phyloP scores from a whole-genome alignment of 176 grass and related monocot species.

The Aegilops speltoides region DNA sequence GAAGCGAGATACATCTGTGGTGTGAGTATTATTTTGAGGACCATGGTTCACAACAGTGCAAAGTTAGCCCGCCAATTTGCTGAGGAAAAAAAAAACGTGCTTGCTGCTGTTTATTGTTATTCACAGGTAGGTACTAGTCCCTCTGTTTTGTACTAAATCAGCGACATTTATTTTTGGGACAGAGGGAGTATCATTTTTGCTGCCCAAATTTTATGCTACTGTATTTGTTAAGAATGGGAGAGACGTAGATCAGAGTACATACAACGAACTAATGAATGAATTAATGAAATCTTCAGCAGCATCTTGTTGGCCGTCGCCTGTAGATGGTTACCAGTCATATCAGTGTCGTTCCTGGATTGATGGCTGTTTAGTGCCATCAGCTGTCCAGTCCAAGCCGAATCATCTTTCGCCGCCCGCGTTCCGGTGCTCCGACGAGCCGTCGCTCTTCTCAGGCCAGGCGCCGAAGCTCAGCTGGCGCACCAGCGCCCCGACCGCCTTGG shows the following conservation, averaged over 20 bases:
- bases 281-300: neutral
- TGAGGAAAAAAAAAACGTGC: neutral
- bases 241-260: neutral
- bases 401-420: neutral
- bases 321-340: neutral
- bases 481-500: slow-evolving; percentile 61
- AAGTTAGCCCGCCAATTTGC: neutral
- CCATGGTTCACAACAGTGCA: neutral
- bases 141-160: too few relatives aligned
- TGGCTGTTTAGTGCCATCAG: neutral
- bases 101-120: slow-evolving; percentile 23
- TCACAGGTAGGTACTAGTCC: neutral
- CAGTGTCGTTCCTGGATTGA: neutral
- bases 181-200: too few relatives aligned
- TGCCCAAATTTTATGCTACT: neutral
- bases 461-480: slow-evolving; percentile 75
- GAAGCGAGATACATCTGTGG: slow-evolving; percentile 7
- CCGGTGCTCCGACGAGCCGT: slow-evolving; percentile 6
- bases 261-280: slow-evolving; percentile 8
- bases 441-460: slow-evolving; percentile 35
- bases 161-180: too few relatives aligned
- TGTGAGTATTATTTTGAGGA: neutral
- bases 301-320: neutral
- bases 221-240: neutral
- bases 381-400: neutral